phyloP scores from a whole-genome alignment of 371 early-diverging fungal species.

The Parasitella parasitica region DNA sequence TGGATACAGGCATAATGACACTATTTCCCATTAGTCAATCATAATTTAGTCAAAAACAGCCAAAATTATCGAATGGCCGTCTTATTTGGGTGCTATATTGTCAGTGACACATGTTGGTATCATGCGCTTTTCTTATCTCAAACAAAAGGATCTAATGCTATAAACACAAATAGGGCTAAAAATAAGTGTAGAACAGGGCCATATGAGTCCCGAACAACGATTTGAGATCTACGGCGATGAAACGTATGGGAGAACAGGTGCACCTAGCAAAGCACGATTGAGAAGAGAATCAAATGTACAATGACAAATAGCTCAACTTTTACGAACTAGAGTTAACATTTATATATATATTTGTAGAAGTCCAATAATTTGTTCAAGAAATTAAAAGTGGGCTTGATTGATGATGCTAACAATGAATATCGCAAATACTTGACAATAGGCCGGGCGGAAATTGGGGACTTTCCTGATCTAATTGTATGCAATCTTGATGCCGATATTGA shows the following conservation, averaged over 20 bases:
- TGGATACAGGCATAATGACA: background rate
- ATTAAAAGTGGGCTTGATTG: background rate
- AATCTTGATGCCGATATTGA: background rate
- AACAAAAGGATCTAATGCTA: no score
- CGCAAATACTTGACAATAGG: constrained; percentile 3
- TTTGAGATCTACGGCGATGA: constrained; percentile 14
- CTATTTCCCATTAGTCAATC: background rate
- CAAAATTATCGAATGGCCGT: constrained; percentile 8
- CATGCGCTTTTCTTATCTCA: no score
- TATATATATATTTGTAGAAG: no score
- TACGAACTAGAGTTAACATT: no score
- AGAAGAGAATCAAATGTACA: background rate
- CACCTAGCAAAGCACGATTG: constrained; percentile 12
- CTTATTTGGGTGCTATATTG: constrained; percentile 15
- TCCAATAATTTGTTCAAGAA: constrained; percentile 11
- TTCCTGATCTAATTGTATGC: constrained; percentile 8
- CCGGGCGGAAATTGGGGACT: background rate
- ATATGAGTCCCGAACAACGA: background rate
- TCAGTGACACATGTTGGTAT: constrained; percentile 10
- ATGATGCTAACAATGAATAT: constrained; percentile 4
- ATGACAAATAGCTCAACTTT: background rate
- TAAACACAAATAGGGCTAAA: constrained; percentile 10
- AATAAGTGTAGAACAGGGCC: constrained; percentile 2
- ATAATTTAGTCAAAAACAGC: background rate
- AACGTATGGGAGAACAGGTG: constrained; percentile 18